A percentile compares a stretch with the other conserved stretches of the same genome.
These are phyloP conservation scores for Quercus phellos DNA, from an alignment of 331 rosid genomes.

Conservation along the genomic window DNA sequence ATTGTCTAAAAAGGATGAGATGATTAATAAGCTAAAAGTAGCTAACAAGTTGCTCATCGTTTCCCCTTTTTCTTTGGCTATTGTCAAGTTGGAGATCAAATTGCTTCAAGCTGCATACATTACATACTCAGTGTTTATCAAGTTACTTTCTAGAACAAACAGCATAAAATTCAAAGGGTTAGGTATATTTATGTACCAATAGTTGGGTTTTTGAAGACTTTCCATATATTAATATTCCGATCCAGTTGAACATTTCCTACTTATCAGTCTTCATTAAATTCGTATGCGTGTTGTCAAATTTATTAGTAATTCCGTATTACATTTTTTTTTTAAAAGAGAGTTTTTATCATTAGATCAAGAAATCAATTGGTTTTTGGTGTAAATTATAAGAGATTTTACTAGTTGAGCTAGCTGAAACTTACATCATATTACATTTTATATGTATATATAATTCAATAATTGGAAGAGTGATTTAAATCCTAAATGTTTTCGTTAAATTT, in stretches of 20 bases:
- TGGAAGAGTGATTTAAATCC: too few relatives aligned
- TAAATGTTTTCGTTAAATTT: too few relatives aligned
- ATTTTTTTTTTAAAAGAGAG: too few relatives aligned
- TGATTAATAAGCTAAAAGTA: too few relatives aligned
- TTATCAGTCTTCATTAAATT: background rate
- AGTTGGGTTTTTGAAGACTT: background rate
- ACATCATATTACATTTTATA: too few relatives aligned
- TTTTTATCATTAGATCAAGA: too few relatives aligned
- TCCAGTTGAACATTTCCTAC: background rate
- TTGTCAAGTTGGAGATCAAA: background rate
- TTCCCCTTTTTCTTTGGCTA: background rate
- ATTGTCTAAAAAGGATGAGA: too few relatives aligned
- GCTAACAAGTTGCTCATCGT: background rate
- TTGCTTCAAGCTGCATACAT: background rate
- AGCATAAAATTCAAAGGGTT: background rate
- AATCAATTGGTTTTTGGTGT: rapidly evolving
- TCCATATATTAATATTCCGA: background rate
- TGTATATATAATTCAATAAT: too few relatives aligned
- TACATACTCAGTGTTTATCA: background rate
- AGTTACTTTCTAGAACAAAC: background rate
- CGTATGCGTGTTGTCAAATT: too few relatives aligned
- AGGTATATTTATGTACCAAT: background rate
- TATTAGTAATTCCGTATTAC: too few relatives aligned
- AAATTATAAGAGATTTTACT: rapidly evolving
- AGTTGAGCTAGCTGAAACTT: too few relatives aligned